Evolutionary conservation across 148 eudicot species (phyloP).

Genomic region (Linanthus parryae): DNA sequence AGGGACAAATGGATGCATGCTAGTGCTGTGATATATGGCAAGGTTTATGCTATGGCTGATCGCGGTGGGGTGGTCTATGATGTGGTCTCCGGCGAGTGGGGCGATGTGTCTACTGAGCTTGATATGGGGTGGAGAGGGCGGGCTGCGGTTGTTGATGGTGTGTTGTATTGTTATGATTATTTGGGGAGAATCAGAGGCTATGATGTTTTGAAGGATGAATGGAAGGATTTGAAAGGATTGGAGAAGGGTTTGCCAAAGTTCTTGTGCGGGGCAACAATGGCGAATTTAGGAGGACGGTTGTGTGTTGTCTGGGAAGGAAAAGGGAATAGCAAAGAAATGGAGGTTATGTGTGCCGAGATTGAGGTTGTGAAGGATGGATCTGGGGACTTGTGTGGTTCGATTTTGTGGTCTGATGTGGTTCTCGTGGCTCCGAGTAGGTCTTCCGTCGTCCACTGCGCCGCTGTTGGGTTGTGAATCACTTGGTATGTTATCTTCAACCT

Average conservation of each 20-base stretch:
- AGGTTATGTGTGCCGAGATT: conserved; percentile 68
- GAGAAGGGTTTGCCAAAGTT: conserved; percentile 74
- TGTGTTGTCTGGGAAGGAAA: conserved; percentile 84
- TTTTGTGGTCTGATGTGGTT: conserved; percentile 54
- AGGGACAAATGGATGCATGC: conserved; percentile 96
- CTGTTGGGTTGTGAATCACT: conserved; percentile 3
- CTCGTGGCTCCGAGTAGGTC: conserved; percentile 47
- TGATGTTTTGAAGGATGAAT: conserved; percentile 50
- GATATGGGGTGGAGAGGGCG: conserved; percentile 95
- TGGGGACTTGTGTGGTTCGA: conserved; percentile 48
- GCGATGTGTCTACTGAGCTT: conserved; percentile 51
- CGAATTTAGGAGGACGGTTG: conserved; percentile 65
- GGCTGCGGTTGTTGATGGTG: conserved; percentile 63
- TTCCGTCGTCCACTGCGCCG: conserved; percentile 50
- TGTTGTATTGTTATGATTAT: conserved; percentile 86
- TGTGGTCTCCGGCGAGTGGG: conserved; percentile 49
- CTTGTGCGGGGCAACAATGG: conserved; percentile 91
- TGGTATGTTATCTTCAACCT: too few species aligned
- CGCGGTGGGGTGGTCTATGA: conserved; percentile 82
- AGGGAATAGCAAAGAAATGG: conserved; percentile 44
- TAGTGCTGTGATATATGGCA: conserved; percentile 64
- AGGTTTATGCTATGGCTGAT: conserved; percentile 87
- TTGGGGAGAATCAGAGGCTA: conserved; percentile 86
- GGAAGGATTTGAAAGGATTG: conserved; percentile 78
- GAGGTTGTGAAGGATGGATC: conserved; percentile 43